A percentile compares a stretch with the other conserved stretches of the same genome.
Conservation (phyloP, 257 asterid species). For the Solanum habrochaites region DNA sequence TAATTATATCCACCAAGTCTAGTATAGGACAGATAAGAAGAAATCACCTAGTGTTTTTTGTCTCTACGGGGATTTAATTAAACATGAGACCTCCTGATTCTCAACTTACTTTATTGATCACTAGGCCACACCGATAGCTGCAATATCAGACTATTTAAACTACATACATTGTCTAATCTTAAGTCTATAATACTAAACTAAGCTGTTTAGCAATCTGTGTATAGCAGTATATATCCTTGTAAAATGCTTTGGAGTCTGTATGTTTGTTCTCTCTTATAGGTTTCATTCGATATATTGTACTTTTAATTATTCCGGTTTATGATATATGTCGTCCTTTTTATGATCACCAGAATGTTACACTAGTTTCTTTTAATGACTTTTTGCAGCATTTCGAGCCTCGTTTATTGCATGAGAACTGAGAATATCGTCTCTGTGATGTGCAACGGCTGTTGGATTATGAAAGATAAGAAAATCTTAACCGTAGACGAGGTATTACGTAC, state of each 20-base stretch:
- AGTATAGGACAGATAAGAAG: too few species aligned
- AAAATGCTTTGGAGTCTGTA: neutral
- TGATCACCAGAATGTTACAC: neutral
- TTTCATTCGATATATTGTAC: neutral
- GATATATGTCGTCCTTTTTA: neutral
- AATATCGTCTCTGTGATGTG: slow-evolving; percentile 59
- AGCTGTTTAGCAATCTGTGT: neutral
- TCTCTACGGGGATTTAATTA: too few species aligned
- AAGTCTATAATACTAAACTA: neutral
- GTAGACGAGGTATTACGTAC: slow-evolving; percentile 38
- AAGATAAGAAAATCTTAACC: slow-evolving; percentile 38
- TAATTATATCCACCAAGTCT: too few species aligned
- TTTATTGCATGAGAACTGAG: slow-evolving; percentile 69
- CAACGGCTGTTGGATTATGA: slow-evolving; percentile 73
- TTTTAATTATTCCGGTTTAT: neutral
- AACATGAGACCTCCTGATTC: too few species aligned
- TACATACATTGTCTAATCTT: neutral
- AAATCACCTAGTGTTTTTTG: too few species aligned
- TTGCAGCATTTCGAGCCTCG: slow-evolving; percentile 84
- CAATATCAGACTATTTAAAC: neutral
- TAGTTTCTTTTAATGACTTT: neutral
- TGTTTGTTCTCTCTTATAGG: neutral
- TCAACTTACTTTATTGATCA: too few species aligned
- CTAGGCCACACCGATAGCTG: too few species aligned
- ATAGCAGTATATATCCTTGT: neutral